These are phyloP conservation scores for Agapanthus africanus DNA, from an alignment of 106 monocot genomes.

Conservation along the genomic window DNA sequence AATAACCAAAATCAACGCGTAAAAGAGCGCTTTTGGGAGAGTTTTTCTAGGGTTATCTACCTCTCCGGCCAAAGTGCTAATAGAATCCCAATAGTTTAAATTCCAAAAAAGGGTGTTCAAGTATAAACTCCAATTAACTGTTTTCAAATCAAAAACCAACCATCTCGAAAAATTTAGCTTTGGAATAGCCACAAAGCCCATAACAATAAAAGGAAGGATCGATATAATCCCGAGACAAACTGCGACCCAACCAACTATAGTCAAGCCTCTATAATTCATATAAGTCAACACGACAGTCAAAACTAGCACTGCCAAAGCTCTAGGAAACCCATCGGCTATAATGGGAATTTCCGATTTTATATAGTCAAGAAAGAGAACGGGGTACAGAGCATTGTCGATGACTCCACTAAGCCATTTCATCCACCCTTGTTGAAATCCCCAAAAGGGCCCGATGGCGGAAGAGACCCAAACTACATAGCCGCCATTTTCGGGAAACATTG, in stretches of 20 bases:
- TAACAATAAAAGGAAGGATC: slow-evolving; percentile 34
- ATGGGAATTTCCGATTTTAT: slow-evolving; percentile 35
- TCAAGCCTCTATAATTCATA: slow-evolving; percentile 42
- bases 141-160: slow-evolving; percentile 18
- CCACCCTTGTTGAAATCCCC: slow-evolving; percentile 31
- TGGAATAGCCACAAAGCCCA: slow-evolving; percentile 37
- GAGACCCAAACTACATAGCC: slow-evolving; percentile 50
- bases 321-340: slow-evolving; percentile 25
- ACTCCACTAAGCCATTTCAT: slow-evolving; percentile 53
- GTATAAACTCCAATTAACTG: slow-evolving; percentile 29
- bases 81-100: slow-evolving; percentile 43
- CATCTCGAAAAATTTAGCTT: slow-evolving; percentile 23
- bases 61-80: slow-evolving; percentile 48
- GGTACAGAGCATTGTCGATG: slow-evolving; percentile 47
- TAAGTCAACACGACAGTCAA: slow-evolving; percentile 34
- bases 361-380: slow-evolving; percentile 43
- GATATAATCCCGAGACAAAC: slow-evolving; percentile 34
- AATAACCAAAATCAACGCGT: slow-evolving; percentile 19
- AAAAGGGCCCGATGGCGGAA: slow-evolving; percentile 31
- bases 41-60: slow-evolving; percentile 29
- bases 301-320: slow-evolving; percentile 22
- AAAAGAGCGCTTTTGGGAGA: slow-evolving; percentile 24
- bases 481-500: slow-evolving; percentile 49
- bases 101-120: slow-evolving; percentile 42
- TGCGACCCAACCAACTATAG: slow-evolving; percentile 42